phyloP scores from a whole-genome alignment of 495 filamentous ascomycete species.

The Hypomontagnella submonticulosa region DNA sequence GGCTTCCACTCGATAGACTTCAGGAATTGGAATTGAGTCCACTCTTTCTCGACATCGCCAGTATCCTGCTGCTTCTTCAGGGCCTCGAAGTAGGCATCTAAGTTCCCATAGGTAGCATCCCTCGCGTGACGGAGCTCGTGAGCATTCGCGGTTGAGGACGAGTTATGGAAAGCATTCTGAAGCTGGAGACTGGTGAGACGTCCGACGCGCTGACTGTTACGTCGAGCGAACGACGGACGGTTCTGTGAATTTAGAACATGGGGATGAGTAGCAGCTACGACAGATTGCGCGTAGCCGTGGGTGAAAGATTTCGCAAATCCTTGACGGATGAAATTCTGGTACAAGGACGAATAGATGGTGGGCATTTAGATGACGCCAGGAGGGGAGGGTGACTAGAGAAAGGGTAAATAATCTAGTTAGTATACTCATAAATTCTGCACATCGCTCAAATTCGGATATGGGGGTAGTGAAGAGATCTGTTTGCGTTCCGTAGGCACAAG shows the following conservation, averaged over 20 bases:
- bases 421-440: not conserved
- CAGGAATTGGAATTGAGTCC: constrained; percentile 89
- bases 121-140: constrained; percentile 59
- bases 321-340: constrained; percentile 92
- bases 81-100: constrained; percentile 90
- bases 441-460: not conserved
- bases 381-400: constrained; percentile 51
- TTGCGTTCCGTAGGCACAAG: too few species aligned
- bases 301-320: constrained; percentile 95
- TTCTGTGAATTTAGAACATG: constrained; percentile 81
- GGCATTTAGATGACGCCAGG: constrained; percentile 69
- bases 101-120: constrained; percentile 57
- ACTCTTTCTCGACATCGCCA: constrained; percentile 76
- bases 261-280: constrained; percentile 91
- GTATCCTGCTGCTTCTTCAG: constrained; percentile 81
- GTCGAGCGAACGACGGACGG: constrained; percentile 64
- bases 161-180: constrained; percentile 78
- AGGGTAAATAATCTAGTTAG: constrained; percentile 14
- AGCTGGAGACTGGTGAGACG: constrained; percentile 71
- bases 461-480: not conserved
- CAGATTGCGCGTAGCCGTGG: constrained; percentile 96
- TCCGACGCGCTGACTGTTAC: constrained; percentile 62
- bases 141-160: constrained; percentile 37
- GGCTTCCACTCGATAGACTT: constrained; percentile 90
- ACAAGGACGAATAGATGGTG: constrained; percentile 66